These are phyloP conservation scores for Alternaria ventricosa DNA, from an alignment of 2,329 filamentous ascomycete species.

Conservation along the genomic window DNA sequence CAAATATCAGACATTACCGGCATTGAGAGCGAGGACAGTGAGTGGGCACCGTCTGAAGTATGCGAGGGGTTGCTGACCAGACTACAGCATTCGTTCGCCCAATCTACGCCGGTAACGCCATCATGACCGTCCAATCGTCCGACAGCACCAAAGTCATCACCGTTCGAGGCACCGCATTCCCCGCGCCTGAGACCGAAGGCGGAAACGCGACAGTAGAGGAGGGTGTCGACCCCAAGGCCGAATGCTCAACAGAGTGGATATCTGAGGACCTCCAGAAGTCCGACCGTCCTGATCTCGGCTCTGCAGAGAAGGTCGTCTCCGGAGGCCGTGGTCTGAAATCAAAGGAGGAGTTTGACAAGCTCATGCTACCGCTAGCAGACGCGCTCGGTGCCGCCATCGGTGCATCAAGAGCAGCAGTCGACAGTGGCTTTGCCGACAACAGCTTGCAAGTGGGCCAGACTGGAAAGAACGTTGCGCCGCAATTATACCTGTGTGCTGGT, in stretches of 20 bases:
- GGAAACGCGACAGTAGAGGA: constrained; percentile 80
- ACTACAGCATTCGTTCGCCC: constrained; percentile 80
- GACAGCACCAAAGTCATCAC: constrained; percentile 89
- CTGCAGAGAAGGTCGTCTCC: constrained; percentile 88
- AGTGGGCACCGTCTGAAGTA: constrained; percentile 32
- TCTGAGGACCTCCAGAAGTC: constrained; percentile 92
- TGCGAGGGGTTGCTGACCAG: constrained; percentile 2
- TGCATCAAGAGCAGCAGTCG: constrained; percentile 91
- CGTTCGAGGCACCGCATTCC: constrained; percentile 90
- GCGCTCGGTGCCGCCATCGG: constrained; percentile 94
- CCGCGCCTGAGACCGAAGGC: constrained; percentile 72
- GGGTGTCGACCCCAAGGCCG: constrained; percentile 81
- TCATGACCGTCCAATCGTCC: constrained; percentile 90
- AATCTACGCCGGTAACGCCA: constrained; percentile 97
- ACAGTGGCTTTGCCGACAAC: constrained; percentile 98
- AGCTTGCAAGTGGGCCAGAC: constrained; percentile 98
- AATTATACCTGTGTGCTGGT: constrained; percentile 93
- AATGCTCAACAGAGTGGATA: constrained; percentile 82
- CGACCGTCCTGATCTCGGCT: constrained; percentile 89
- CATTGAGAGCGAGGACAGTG: constrained; percentile 86
- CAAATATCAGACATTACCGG: constrained; percentile 90
- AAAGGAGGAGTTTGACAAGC: constrained; percentile 92
- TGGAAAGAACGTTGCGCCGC: constrained; percentile 95
- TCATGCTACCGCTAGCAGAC: constrained; percentile 93
- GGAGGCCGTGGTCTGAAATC: constrained; percentile 95